Evolutionary conservation across 441 rosid genomes (phyloP), one percentile per base, ranked within the genome.

Genomic region (Populus hybrid): DNA sequence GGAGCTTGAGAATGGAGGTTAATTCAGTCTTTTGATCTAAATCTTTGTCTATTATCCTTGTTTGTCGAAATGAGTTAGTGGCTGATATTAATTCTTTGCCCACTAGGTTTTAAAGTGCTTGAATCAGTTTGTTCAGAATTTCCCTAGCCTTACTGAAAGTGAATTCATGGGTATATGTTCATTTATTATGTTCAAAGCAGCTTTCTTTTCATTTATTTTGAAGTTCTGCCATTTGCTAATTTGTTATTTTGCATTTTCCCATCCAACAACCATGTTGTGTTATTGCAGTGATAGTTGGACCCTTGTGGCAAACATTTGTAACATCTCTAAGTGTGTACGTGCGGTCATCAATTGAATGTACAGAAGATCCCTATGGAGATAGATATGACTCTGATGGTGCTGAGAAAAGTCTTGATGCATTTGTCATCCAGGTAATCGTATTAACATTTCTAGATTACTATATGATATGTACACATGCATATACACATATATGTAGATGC

Each of bases 1-100:
- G 99, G 99, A 87, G 89, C 84, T 38, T 92, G 81, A 91, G 97
- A 89, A 90, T 87, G 94, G 99, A 94, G 98, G 99, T 95, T 84
- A 71, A 84, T 73, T 70, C 79, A 59, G 28, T 76, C 26, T 69
- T 74, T 80, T 75, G n/a, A 77, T 79, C 64, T 75, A 33, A 67
- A 8, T 61, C 50, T 80, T 64, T 68, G 53, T 16, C 4, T 53
- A 5, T 66, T 69, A 10, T 68, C 78, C 65, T 53, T 79, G 35
- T 61, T 75, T 74, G 53, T 76, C 21, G 73, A 67, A 76, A 73
- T 68, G 59, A 72, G 56, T 38, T 23, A 59, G 61, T n/a, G 14
- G 28, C 68, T 69, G 66, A 76, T 35, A 21, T 80, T 45, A 71
- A 35, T 71, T 20, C 67, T 76, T 50, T 74, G 38, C 73, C 71